phyloP scores from a whole-genome alignment of 768 basidiomycete genomes.

The Leccinum uliginosum region DNA sequence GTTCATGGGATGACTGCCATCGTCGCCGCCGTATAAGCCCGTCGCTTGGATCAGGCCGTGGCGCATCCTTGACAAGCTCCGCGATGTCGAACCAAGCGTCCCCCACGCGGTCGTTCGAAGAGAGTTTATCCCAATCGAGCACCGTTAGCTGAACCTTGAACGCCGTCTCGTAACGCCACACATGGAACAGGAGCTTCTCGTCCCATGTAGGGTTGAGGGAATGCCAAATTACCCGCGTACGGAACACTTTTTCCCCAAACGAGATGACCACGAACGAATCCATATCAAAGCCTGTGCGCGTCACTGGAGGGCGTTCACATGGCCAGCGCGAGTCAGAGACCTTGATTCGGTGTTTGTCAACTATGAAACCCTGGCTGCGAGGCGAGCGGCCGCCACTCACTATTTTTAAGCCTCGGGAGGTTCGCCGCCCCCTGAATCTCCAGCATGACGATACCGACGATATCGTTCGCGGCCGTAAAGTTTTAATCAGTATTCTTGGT shows the following conservation, averaged over 20 bases:
- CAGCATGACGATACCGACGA: constrained; percentile 91
- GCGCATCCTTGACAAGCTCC: constrained; percentile 63
- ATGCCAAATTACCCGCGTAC: constrained; percentile 85
- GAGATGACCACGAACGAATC: constrained; percentile 95
- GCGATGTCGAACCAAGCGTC: constrained; percentile 68
- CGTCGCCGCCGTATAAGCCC: constrained; percentile 39
- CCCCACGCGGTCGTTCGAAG: constrained; percentile 85
- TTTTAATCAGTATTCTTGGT: constrained; percentile 46
- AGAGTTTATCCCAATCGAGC: constrained; percentile 95
- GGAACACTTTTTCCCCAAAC: constrained; percentile 95
- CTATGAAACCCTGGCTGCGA: background rate
- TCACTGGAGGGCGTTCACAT: constrained; percentile 47
- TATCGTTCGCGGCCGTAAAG: constrained; percentile 70
- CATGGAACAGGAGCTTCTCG: constrained; percentile 94
- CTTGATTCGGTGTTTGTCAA: background rate
- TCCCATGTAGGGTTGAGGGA: constrained; percentile 87
- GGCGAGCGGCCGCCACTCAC: constrained; percentile 42
- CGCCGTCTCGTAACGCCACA: constrained; percentile 76
- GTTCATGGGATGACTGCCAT: constrained; percentile 51
- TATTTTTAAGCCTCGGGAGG: constrained; percentile 81
- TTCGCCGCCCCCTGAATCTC: constrained; percentile 84
- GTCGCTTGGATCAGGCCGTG: constrained; percentile 58
- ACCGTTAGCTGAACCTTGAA: constrained; percentile 80
- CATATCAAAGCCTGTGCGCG: constrained; percentile 90
- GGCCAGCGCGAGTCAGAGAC: background rate